A percentile compares a stretch with the other conserved stretches of the same genome.
These are phyloP conservation scores for Pseudocercospora musae DNA, from an alignment of 2,329 filamentous ascomycete genomes.

Conservation along the genomic window DNA sequence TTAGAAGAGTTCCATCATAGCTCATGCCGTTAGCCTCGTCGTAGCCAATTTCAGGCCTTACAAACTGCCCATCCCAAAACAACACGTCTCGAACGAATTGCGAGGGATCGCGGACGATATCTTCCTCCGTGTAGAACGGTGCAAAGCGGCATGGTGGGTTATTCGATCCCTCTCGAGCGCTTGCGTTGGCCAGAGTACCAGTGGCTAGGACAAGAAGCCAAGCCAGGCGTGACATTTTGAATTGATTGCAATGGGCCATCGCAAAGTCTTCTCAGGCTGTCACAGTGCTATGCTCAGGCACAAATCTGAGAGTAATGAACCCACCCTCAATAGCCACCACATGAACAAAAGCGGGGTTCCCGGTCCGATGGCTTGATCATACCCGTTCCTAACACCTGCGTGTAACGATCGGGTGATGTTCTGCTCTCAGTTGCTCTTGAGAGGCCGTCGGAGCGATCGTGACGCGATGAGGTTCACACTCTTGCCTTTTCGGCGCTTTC, in stretches of 20 bases:
- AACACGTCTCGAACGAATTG: conserved; percentile 40
- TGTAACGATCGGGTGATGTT: background rate
- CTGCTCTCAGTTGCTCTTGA: background rate
- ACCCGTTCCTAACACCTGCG: background rate
- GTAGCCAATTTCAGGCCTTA: conserved; percentile 42
- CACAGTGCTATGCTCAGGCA: background rate
- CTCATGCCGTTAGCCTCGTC: conserved; percentile 44
- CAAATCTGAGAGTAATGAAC: too few species aligned
- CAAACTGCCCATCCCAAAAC: conserved; percentile 48
- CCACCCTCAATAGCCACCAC: background rate
- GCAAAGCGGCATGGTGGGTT: conserved; percentile 27
- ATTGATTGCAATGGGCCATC: background rate
- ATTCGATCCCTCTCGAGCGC: background rate
- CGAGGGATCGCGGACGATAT: conserved; percentile 32
- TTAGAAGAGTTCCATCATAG: conserved; percentile 42
- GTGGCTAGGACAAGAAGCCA: background rate
- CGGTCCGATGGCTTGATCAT: background rate
- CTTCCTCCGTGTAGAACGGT: conserved; percentile 22
- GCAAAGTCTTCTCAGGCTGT: background rate
- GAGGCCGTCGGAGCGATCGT: background rate
- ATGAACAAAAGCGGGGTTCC: background rate
- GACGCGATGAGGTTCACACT: background rate
- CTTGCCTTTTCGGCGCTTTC: conserved; percentile 10
- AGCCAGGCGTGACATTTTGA: background rate
- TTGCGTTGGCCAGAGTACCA: background rate